These are phyloP conservation scores for Wickerhamomyces sydowiorum DNA, from an alignment of 805 yeast genomes.

Conservation along the genomic window DNA sequence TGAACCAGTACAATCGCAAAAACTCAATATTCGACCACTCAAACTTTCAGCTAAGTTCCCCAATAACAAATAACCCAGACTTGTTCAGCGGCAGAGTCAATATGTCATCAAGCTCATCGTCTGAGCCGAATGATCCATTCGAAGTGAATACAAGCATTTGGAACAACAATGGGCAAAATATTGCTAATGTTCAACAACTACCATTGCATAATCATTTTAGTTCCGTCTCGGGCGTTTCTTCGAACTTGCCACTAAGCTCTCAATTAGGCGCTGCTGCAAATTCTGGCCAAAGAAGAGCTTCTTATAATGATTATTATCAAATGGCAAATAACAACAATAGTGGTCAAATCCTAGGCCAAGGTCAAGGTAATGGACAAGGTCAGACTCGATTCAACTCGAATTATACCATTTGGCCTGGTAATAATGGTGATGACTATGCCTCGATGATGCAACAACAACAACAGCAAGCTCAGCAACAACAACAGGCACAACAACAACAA, in stretches of 20 bases:
- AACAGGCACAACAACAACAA: constrained; percentile 1
- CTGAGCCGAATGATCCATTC: constrained; percentile 2
- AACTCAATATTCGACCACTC: not conserved
- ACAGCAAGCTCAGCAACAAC: constrained; percentile 4
- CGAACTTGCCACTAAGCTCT: not conserved
- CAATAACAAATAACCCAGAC: not conserved
- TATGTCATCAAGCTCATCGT: not conserved
- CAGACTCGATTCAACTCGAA: not conserved
- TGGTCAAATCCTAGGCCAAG: too few relatives aligned
- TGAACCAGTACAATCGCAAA: not conserved
- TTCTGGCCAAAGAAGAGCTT: constrained; percentile 1
- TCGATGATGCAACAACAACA: constrained; percentile 1
- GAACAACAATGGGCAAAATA: not conserved
- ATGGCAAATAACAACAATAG: not conserved
- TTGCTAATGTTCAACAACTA: too few relatives aligned
- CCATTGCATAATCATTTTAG: not conserved
- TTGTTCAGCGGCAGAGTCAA: not conserved
- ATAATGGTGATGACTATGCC: not conserved
- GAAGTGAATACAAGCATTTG: constrained; percentile 2
- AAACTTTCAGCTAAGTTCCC: not conserved
- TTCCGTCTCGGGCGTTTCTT: not conserved
- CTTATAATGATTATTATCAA: not conserved
- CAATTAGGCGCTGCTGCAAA: not conserved
- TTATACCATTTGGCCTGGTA: not conserved
- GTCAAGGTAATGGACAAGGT: too few relatives aligned